Evolutionary conservation across 345 rosid species (phyloP).

Genomic region (Aquilaria sinensis): DNA sequence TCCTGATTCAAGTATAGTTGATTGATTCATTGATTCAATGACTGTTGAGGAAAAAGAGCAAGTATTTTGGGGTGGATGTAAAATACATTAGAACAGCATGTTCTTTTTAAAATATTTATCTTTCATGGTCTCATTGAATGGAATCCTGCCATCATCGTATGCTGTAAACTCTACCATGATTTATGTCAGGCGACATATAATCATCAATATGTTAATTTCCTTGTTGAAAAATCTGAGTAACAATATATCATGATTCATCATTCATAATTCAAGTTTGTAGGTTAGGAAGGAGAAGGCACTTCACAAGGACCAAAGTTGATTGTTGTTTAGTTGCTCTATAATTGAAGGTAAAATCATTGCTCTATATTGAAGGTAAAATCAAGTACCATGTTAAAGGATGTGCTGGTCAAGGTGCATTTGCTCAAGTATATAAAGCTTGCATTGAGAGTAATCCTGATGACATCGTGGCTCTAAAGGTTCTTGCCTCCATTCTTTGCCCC

Average conservation of each 20-base stretch:
- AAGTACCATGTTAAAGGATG: conserved; percentile 96
- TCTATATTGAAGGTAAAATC: conserved; percentile 53
- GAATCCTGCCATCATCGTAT: background rate
- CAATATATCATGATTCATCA: background rate
- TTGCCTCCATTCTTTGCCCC: conserved; percentile 1
- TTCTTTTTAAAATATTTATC: background rate
- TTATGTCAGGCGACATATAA: background rate
- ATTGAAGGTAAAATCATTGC: background rate
- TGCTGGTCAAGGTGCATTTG: conserved; percentile 95
- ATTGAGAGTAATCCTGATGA: conserved; percentile 68
- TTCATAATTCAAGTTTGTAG: background rate
- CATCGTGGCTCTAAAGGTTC: conserved; percentile 78
- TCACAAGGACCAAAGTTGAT: no score
- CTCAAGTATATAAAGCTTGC: conserved; percentile 76
- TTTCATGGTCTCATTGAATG: background rate
- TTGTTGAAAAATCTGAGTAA: background rate
- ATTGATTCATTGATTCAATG: no score
- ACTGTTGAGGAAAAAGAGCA: no score
- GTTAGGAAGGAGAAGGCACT: no score
- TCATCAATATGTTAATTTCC: background rate
- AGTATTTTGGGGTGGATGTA: background rate
- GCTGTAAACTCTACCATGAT: background rate
- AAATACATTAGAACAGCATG: background rate
- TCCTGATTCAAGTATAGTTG: no score
- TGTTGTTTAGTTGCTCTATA: no score